These are phyloP conservation scores for Populus hybrid DNA, from an alignment of 441 rosid species.

Conservation along the genomic window DNA sequence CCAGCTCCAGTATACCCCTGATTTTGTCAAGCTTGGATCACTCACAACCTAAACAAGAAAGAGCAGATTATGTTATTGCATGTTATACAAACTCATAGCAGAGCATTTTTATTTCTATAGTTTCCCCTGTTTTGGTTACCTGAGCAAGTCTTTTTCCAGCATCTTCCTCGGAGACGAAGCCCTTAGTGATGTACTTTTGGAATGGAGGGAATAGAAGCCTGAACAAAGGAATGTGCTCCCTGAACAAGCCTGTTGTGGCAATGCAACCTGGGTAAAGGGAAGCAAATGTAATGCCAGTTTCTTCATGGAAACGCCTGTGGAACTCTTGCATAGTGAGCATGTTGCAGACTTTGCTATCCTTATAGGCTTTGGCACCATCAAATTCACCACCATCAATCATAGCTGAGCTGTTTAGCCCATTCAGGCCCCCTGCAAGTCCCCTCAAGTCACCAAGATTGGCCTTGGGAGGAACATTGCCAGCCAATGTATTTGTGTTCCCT, in stretches of 20 bases:
- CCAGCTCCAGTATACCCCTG: slow-evolving; percentile 76
- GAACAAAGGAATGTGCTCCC: slow-evolving; percentile 71
- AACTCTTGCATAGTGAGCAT: slow-evolving; percentile 70
- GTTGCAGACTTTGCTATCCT: slow-evolving; percentile 78
- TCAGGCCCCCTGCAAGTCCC: slow-evolving; percentile 57
- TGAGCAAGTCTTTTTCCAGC: slow-evolving; percentile 66
- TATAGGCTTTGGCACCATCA: slow-evolving; percentile 70
- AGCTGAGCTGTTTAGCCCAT: slow-evolving; percentile 48
- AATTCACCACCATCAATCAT: slow-evolving; percentile 66
- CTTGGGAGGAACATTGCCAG: slow-evolving; percentile 64
- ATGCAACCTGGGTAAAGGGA: slow-evolving; percentile 76
- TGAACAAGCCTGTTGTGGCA: slow-evolving; percentile 65
- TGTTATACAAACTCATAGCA: background rate
- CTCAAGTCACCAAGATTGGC: slow-evolving; percentile 66
- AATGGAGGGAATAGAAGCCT: slow-evolving; percentile 62
- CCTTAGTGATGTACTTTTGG: slow-evolving; percentile 71
- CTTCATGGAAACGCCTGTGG: slow-evolving; percentile 65
- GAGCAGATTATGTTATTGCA: background rate
- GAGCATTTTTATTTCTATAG: background rate
- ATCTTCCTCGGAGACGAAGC: slow-evolving; percentile 58
- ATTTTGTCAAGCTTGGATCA: slow-evolving; percentile 62
- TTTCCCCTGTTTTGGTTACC: slow-evolving; percentile 23
- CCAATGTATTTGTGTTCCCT: slow-evolving; percentile 65
- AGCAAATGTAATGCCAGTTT: slow-evolving; percentile 53
- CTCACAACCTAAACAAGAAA: slow-evolving; percentile 47